These are phyloP conservation scores for Exophiala alcalophila DNA, from an alignment of 2,329 filamentous ascomycete genomes.

Conservation along the genomic window DNA sequence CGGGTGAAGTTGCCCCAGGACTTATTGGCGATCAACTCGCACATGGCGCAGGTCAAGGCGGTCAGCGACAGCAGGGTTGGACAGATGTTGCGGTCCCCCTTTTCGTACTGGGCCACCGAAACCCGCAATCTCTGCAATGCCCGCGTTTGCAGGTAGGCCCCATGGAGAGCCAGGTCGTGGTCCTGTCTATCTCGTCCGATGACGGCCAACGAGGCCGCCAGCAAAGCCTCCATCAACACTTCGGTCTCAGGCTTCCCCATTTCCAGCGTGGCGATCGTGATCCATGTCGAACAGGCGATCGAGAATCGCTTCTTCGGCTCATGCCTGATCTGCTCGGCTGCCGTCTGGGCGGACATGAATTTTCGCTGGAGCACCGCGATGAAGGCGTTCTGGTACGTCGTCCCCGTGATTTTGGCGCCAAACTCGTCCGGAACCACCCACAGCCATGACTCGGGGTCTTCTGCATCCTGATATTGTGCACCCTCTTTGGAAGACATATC, in stretches of 20 bases:
- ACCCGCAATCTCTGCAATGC: conserved; percentile 19
- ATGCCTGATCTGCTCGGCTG: conserved; percentile 3
- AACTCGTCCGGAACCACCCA: conserved; percentile 15
- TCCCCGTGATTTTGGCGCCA: conserved; percentile 11
- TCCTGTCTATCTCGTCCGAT: conserved; percentile 18
- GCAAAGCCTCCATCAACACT: conserved; percentile 20
- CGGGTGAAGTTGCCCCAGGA: conserved; percentile 24
- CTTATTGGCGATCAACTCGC: conserved; percentile 21
- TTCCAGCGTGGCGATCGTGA: conserved; percentile 11
- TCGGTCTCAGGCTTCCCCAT: conserved; percentile 14
- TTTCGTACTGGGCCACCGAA: conserved; percentile 13
- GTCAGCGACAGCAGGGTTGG: conserved; percentile 19
- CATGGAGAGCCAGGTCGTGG: conserved; percentile 13
- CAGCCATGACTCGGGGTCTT: conserved; percentile 16
- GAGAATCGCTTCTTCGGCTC: conserved; percentile 8
- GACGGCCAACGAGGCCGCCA: conserved; percentile 19
- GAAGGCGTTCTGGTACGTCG: conserved; percentile 10
- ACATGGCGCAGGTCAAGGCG: conserved; percentile 23
- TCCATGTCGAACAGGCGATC: conserved; percentile 19
- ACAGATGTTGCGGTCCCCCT: conserved; percentile 15
- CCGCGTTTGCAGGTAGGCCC: conserved; percentile 18
- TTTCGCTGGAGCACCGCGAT: conserved; percentile 9
- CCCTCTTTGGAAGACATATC: background rate
- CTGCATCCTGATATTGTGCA: background rate
- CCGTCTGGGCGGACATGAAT: conserved; percentile 6